Evolutionary conservation across 768 basidiomycete genomes (phyloP), one percentile per base, ranked within the genome.

Genomic region (Tulasnella sp.): DNA sequence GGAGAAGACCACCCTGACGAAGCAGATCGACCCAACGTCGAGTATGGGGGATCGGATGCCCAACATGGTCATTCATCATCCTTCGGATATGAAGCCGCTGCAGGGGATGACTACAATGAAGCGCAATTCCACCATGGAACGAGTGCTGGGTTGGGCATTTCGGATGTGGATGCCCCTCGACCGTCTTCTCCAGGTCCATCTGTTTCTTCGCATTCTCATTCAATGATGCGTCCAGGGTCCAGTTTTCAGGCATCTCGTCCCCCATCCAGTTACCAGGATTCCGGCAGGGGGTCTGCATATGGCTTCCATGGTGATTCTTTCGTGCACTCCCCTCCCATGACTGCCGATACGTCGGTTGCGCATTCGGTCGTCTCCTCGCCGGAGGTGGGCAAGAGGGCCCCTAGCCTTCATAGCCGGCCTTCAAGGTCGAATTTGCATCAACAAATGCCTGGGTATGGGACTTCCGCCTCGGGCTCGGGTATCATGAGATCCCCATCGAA

Each of bases 211-310:
- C 11, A 17, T 15, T 36, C 19, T n/a, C 27, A 19, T 43, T 53
- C 51, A 23, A 37, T 25, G 23, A 19, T 53, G 36, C 51, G 37
- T 15, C n/a, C 51, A n/a, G 51, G 37, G 11, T 35, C 51, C 2
- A 39, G 17, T 19, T 40, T 27, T 35, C 3, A 23, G n/a, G 51
- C 51, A 19, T 53, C 51, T 12, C 32, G 51, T 25, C 51, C 51
- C 29, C 51, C 51, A 15, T 53, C 51, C 27, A 37, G 51, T 14
- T 54, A 54, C 42, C 52, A 54, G 32, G 52, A 54, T 42, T 54
- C 52, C 36, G 52, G 52, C 29, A 36, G 52, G 29, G 52, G 52
- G 14, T 54, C 52, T 4, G 52, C 37, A 17, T 54, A 49, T 31
- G 34, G 37, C 37, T 54, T 23, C 37, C 52, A 54, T 3, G 8